phyloP scores from a whole-genome alignment of 2,329 filamentous ascomycete genomes.

The Colletotrichum limetticola region DNA sequence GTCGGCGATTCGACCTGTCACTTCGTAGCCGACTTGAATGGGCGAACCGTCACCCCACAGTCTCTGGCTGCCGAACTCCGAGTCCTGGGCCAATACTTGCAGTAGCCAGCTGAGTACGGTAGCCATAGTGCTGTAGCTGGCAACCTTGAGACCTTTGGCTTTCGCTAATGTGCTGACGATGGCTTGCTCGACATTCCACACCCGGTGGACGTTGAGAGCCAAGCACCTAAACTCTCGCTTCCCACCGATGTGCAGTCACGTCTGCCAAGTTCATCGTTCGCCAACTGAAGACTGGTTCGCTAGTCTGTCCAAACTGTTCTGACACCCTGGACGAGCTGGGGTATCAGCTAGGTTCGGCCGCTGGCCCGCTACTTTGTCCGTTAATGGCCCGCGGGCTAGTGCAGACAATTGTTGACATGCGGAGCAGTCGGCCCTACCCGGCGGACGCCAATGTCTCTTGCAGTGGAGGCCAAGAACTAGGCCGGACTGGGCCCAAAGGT shows the following conservation, averaged over 20 bases:
- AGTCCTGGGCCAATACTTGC: background rate
- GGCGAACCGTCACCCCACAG: constrained; percentile 9
- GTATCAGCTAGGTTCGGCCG: background rate
- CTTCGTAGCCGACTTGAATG: constrained; percentile 7
- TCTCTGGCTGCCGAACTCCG: constrained; percentile 29
- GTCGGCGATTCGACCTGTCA: constrained; percentile 7
- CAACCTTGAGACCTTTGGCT: background rate
- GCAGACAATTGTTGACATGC: constrained; percentile 6
- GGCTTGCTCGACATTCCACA: constrained; percentile 1
- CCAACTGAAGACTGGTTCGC: background rate
- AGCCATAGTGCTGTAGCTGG: background rate
- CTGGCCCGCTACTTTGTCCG: background rate
- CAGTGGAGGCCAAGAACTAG: constrained; percentile 1
- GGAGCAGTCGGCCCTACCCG: constrained; percentile 17
- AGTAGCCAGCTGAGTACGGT: background rate
- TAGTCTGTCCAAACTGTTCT: background rate
- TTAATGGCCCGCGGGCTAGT: background rate
- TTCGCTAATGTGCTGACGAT: background rate
- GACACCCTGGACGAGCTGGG: background rate
- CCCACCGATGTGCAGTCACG: background rate
- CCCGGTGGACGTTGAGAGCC: constrained; percentile 13
- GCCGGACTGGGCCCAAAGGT: background rate
- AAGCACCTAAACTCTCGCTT: constrained; percentile 5
- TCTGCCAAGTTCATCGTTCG: background rate
- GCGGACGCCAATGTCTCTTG: constrained; percentile 17